Percentiles rank a stretch among this genome's conserved stretches.
Conservation (phyloP, 768 basidiomycete genomes). For the Favolaschia claudopus region DNA sequence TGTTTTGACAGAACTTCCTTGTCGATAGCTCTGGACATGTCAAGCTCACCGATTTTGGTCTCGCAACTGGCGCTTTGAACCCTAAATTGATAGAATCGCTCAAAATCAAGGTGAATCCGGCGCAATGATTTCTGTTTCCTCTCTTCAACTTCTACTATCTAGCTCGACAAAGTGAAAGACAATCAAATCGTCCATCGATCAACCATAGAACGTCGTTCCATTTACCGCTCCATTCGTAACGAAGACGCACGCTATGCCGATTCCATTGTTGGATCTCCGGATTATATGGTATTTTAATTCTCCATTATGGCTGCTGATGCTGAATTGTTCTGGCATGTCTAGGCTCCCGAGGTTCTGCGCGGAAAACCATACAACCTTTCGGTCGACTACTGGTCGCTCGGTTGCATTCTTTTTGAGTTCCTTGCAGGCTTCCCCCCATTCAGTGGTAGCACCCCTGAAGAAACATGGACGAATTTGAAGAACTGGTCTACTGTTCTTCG, state of each 20-base stretch:
- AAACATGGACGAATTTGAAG: slow-evolving; percentile 99
- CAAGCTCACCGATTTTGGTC: slow-evolving; percentile 96
- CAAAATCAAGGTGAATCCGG: slow-evolving; percentile 77
- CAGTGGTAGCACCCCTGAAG: slow-evolving; percentile 93
- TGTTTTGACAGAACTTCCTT: slow-evolving; percentile 83
- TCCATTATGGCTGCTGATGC: too few relatives aligned
- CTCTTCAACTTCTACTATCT: slow-evolving; percentile 8
- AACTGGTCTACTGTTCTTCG: slow-evolving; percentile 94
- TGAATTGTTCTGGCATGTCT: too few relatives aligned
- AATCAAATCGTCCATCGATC: slow-evolving; percentile 88
- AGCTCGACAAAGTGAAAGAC: slow-evolving; percentile 98
- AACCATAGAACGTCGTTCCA: slow-evolving; percentile 92
- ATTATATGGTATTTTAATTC: slow-evolving; percentile 80
- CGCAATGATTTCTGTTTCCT: neutral
- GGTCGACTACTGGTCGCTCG: slow-evolving; percentile 98
- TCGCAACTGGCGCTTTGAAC: slow-evolving; percentile 95
- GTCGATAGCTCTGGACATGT: slow-evolving; percentile 96
- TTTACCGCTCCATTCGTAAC: slow-evolving; percentile 91
- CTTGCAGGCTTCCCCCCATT: slow-evolving; percentile 98
- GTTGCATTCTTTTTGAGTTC: slow-evolving; percentile 98
- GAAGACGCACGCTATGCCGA: slow-evolving; percentile 95
- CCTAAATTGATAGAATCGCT: slow-evolving; percentile 94
- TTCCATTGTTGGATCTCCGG: slow-evolving; percentile 96
- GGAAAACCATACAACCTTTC: slow-evolving; percentile 95
- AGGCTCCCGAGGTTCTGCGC: slow-evolving; percentile 89